These are phyloP conservation scores for Lentinula raphanica DNA, from an alignment of 768 basidiomycete genomes.

Conservation along the genomic window DNA sequence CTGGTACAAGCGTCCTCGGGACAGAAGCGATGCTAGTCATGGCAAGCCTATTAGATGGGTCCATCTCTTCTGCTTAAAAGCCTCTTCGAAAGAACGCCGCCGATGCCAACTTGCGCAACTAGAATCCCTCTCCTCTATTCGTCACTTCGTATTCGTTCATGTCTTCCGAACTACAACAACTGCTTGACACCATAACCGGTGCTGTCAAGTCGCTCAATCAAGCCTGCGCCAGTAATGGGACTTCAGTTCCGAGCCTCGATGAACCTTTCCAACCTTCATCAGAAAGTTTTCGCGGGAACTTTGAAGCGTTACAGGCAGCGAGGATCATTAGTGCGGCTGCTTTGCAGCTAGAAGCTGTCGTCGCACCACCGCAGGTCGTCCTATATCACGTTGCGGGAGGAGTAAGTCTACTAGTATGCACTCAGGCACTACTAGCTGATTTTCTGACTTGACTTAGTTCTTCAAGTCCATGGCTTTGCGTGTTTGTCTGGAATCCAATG, in stretches of 20 bases:
- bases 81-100: neutral
- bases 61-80: neutral
- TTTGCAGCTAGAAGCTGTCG: slow-evolving; percentile 23
- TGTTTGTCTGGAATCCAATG: slow-evolving; percentile 27
- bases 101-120: slow-evolving; percentile 2
- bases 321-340: slow-evolving; percentile 26
- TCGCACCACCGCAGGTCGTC: slow-evolving; percentile 21
- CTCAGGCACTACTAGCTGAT: neutral
- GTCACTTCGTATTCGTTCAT: neutral
- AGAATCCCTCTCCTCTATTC: neutral
- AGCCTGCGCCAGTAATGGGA: neutral
- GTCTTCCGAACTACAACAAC: slow-evolving; percentile 4
- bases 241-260: neutral
- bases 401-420: slow-evolving; percentile 22
- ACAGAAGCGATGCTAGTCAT: neutral
- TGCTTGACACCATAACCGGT: slow-evolving; percentile 1
- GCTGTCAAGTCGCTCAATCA: neutral
- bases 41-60: neutral
- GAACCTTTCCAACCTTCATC: slow-evolving; percentile 4
- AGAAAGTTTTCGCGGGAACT: neutral
- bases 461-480: slow-evolving; percentile 24
- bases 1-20: slow-evolving; percentile 1
- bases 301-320: slow-evolving; percentile 22
- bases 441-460: slow-evolving; percentile 12
- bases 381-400: slow-evolving; percentile 21